Evolutionary conservation across 1,284 basidiomycete genomes (phyloP).

Genomic region (Apiotrichum laibachii): DNA sequence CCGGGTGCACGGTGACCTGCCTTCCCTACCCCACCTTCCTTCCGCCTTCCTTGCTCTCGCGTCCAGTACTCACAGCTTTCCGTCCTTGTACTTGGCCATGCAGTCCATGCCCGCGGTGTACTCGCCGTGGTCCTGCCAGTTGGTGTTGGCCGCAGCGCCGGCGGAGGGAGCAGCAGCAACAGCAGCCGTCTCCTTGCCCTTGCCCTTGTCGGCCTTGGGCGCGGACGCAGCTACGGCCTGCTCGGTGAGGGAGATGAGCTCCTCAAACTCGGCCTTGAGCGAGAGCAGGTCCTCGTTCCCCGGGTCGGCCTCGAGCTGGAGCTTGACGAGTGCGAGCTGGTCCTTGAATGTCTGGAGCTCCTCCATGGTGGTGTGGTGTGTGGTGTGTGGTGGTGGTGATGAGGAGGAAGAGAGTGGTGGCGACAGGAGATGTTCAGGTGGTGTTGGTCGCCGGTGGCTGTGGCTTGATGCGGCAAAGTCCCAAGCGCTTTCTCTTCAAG

Average conservation of each 20-base stretch:
- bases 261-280: conserved; percentile 78
- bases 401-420: too few relatives aligned
- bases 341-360: conserved; percentile 85
- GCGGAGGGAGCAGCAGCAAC: conserved; percentile 9
- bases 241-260: conserved; percentile 85
- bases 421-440: too few relatives aligned
- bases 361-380: conserved; percentile 33
- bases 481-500: too few relatives aligned
- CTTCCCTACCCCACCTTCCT: too few relatives aligned
- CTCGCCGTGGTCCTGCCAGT: conserved; percentile 42
- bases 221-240: conserved; percentile 52
- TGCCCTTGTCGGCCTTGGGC: conserved; percentile 13
- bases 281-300: conserved; percentile 66
- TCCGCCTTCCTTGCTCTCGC: not conserved
- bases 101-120: conserved; percentile 83
- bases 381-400: not conserved
- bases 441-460: too few relatives aligned
- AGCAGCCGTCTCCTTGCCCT: conserved; percentile 2
- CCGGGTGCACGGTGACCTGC: too few relatives aligned
- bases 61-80: conserved; percentile 57
- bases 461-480: too few relatives aligned
- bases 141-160: not conserved
- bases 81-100: conserved; percentile 86
- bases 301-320: conserved; percentile 78
- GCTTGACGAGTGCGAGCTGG: conserved; percentile 79